phyloP scores from a whole-genome alignment of 805 yeast genomes.

The Torulaspora microellipsoides region DNA sequence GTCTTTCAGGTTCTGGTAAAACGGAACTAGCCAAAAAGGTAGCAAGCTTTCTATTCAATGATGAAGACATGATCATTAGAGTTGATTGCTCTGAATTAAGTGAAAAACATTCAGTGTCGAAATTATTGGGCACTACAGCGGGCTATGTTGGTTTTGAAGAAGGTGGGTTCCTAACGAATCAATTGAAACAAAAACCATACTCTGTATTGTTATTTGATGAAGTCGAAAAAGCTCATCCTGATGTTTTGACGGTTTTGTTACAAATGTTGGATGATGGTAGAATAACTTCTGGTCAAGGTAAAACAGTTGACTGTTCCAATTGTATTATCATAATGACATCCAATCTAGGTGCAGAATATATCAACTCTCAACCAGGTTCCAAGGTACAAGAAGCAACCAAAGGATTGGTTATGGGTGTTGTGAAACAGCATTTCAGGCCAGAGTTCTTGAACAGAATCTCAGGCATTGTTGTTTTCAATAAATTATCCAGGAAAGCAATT shows the following conservation, averaged over 20 bases:
- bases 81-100: constrained; percentile 95
- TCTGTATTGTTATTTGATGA: constrained; percentile 96
- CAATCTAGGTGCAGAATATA: constrained; percentile 90
- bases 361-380: constrained; percentile 60
- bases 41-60: constrained; percentile 93
- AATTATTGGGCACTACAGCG: constrained; percentile 94
- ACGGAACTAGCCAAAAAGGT: constrained; percentile 96
- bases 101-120: constrained; percentile 94
- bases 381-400: constrained; percentile 65
- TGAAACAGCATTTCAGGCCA: constrained; percentile 88
- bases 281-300: constrained; percentile 91
- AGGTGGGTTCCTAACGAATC: constrained; percentile 95
- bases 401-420: constrained; percentile 76
- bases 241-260: constrained; percentile 83
- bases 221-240: constrained; percentile 98
- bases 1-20: constrained; percentile 96
- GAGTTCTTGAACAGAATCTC: constrained; percentile 96
- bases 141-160: constrained; percentile 97
- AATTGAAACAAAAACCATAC: constrained; percentile 85
- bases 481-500: constrained; percentile 86
- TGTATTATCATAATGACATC: constrained; percentile 94
- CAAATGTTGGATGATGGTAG: constrained; percentile 97
- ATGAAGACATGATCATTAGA: constrained; percentile 94
- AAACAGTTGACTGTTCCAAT: constrained; percentile 88
- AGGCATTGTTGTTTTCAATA: constrained; percentile 87